These are phyloP conservation scores for Mariannaea elegans DNA, from an alignment of 2,329 filamentous ascomycete genomes.

Conservation along the genomic window DNA sequence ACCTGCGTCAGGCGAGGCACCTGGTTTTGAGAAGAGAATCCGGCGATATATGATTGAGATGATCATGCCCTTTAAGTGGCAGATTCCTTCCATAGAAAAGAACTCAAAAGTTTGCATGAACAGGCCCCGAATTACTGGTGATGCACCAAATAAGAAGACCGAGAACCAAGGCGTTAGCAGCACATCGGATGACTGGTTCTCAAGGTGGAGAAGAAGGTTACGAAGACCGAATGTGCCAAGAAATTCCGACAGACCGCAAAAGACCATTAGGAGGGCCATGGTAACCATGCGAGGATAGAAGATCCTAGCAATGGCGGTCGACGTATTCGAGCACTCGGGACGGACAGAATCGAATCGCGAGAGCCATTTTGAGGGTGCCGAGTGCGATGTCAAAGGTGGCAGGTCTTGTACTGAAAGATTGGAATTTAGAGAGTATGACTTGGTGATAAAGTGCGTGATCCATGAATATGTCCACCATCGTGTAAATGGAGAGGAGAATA, in stretches of 20 bases:
- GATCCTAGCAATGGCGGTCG: not conserved
- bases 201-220: not conserved
- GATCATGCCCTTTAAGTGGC: slow-evolving; percentile 9
- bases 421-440: not conserved
- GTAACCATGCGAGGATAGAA: slow-evolving; percentile 1
- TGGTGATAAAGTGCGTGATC: slow-evolving; percentile 4
- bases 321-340: no score
- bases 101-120: slow-evolving; percentile 19
- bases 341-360: not conserved
- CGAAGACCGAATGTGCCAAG: slow-evolving; percentile 12
- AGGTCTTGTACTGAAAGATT: no score
- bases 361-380: not conserved
- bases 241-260: slow-evolving; percentile 11
- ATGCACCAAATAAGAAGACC: slow-evolving; percentile 2
- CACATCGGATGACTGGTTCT: not conserved
- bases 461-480: slow-evolving; percentile 15
- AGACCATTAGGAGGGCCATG: slow-evolving; percentile 8
- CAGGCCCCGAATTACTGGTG: slow-evolving; percentile 7
- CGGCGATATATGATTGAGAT: no score
- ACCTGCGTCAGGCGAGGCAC: not conserved
- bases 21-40: not conserved
- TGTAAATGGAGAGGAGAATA: not conserved
- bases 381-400: no score
- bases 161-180: slow-evolving; percentile 11
- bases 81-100: slow-evolving; percentile 11